These are phyloP conservation scores for Zasmidium citrigriseum DNA, from an alignment of 2,329 filamentous ascomycete genomes.

Conservation along the genomic window DNA sequence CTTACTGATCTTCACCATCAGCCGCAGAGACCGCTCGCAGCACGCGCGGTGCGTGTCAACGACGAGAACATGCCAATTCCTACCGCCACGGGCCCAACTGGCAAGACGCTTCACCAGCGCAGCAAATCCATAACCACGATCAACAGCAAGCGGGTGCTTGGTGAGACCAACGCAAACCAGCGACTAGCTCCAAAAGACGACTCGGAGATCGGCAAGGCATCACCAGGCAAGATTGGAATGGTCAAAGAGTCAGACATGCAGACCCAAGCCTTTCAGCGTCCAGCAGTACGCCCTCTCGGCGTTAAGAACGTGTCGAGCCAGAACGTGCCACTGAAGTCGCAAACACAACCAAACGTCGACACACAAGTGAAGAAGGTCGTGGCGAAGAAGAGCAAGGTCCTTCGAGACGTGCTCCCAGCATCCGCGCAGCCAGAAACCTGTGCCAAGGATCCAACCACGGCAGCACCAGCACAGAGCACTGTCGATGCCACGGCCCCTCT, in stretches of 20 bases:
- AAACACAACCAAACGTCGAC: slow-evolving; percentile 12
- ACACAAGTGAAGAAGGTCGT: slow-evolving; percentile 28
- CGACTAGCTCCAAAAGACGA: slow-evolving; percentile 56
- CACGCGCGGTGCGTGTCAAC: slow-evolving; percentile 58
- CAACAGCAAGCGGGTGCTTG: slow-evolving; percentile 42
- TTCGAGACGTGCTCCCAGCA: slow-evolving; percentile 23
- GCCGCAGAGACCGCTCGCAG: slow-evolving; percentile 3
- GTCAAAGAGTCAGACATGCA: slow-evolving; percentile 44
- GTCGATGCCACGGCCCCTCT: slow-evolving; percentile 3
- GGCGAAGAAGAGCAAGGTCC: slow-evolving; percentile 37
- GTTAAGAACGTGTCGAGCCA: slow-evolving; percentile 35
- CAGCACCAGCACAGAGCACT: slow-evolving; percentile 1
- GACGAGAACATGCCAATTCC: slow-evolving; percentile 67
- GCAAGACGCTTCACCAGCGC: slow-evolving; percentile 71
- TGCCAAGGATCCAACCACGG: background rate
- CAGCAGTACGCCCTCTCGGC: slow-evolving; percentile 61
- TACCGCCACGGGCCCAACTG: slow-evolving; percentile 46
- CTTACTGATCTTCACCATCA: background rate
- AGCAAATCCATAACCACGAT: slow-evolving; percentile 65
- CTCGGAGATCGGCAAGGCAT: slow-evolving; percentile 52
- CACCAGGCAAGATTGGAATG: slow-evolving; percentile 36
- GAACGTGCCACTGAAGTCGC: slow-evolving; percentile 37
- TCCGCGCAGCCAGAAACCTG: slow-evolving; percentile 1
- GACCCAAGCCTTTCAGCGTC: slow-evolving; percentile 47
- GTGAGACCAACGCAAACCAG: slow-evolving; percentile 33